Conservation (phyloP, 345 rosid genomes). For the Turritis glabra region DNA sequence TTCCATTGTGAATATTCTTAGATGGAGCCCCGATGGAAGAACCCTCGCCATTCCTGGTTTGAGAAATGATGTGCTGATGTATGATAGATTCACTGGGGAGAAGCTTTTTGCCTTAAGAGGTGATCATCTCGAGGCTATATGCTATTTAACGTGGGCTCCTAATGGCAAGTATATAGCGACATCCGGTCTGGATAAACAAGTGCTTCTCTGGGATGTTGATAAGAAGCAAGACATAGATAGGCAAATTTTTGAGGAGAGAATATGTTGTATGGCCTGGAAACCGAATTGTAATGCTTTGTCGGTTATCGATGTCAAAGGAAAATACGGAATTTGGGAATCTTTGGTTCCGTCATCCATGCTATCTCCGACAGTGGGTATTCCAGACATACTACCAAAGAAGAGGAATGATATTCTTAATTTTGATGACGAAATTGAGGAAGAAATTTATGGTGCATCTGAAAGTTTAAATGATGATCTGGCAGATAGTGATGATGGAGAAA, state of each 20-base stretch:
- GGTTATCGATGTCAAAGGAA: slow-evolving; percentile 76
- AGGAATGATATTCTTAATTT: slow-evolving; percentile 68
- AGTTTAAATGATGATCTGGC: slow-evolving; percentile 69
- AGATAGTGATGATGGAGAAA: slow-evolving; percentile 57
- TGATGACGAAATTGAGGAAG: slow-evolving; percentile 68
- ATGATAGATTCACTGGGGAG: slow-evolving; percentile 92
- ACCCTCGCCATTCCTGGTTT: slow-evolving; percentile 84
- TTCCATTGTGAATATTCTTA: slow-evolving; percentile 59
- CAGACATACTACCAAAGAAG: slow-evolving; percentile 56
- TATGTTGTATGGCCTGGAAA: slow-evolving; percentile 90
- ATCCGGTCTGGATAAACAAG: slow-evolving; percentile 80
- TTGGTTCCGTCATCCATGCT: slow-evolving; percentile 92
- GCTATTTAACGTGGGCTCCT: slow-evolving; percentile 86
- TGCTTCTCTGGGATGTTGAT: slow-evolving; percentile 87
- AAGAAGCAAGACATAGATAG: slow-evolving; percentile 86
- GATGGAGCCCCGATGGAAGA: slow-evolving; percentile 98
- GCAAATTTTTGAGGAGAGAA: slow-evolving; percentile 73
- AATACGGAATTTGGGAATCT: slow-evolving; percentile 86
- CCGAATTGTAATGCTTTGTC: slow-evolving; percentile 86
- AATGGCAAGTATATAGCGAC: slow-evolving; percentile 95
- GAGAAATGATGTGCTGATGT: slow-evolving; percentile 85
- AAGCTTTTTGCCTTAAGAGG: slow-evolving; percentile 79
- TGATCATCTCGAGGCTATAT: slow-evolving; percentile 70
- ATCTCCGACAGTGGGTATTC: slow-evolving; percentile 78
- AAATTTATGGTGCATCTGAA: slow-evolving; percentile 46